These are phyloP conservation scores for Phytophthora idaei DNA, from an alignment of 352 stramenopile species.

Conservation along the genomic window DNA sequence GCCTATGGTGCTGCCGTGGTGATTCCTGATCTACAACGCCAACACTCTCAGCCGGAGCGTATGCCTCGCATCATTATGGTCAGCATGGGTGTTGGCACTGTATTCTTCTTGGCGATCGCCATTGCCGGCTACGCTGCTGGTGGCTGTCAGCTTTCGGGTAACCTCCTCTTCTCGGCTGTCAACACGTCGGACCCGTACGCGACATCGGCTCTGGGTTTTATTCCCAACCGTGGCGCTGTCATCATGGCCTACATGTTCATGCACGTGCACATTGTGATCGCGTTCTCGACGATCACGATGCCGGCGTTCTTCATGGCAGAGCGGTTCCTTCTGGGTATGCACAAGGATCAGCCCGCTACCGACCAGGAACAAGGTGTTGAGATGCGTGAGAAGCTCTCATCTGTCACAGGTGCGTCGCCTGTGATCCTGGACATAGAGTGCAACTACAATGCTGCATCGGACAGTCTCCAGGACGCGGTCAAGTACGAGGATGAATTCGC, in stretches of 20 bases:
- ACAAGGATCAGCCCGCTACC: conserved; percentile 23
- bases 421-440: conserved; percentile 14
- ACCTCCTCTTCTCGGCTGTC: conserved; percentile 41
- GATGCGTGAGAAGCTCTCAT: conserved; percentile 29
- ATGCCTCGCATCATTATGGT: conserved; percentile 52
- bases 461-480: conserved; percentile 6
- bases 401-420: conserved; percentile 13
- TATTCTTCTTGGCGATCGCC: conserved; percentile 49
- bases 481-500: conserved; percentile 36
- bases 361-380: conserved; percentile 24
- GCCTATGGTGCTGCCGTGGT: conserved; percentile 37
- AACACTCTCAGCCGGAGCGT: conserved; percentile 51
- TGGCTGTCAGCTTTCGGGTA: conserved; percentile 49
- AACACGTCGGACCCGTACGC: conserved; percentile 33
- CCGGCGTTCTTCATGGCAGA: conserved; percentile 51
- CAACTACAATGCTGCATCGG: conserved; percentile 14
- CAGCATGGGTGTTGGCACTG: conserved; percentile 40
- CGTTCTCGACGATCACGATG: conserved; percentile 50
- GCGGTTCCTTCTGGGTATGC: conserved; percentile 48
- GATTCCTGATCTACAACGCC: conserved; percentile 40
- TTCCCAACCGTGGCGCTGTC: conserved; percentile 32
- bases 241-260: conserved; percentile 49
- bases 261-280: conserved; percentile 56
- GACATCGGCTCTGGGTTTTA: conserved; percentile 34
- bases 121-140: conserved; percentile 43